These are phyloP conservation scores for Leucoagaricus sp. DNA, from an alignment of 1,284 basidiomycete genomes.

Conservation along the genomic window DNA sequence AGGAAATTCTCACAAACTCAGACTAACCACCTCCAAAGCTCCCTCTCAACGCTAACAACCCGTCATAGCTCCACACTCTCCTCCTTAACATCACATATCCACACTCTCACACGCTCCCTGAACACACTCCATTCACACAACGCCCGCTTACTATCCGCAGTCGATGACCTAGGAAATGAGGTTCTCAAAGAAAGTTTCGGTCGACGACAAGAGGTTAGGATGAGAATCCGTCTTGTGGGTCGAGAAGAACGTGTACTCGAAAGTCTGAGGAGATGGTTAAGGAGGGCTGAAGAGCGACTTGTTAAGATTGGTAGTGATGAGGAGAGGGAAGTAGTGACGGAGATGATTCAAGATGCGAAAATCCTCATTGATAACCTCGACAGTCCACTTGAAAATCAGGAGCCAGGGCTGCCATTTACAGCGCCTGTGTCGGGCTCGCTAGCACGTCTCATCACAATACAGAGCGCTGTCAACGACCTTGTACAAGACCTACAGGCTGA, in stretches of 20 bases:
- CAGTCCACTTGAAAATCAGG: constrained; percentile 22
- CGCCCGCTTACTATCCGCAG: constrained; percentile 54
- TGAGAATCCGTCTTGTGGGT: constrained; percentile 67
- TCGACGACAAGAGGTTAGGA: constrained; percentile 69
- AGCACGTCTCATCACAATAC: constrained; percentile 60
- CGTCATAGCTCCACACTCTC: constrained; percentile 66
- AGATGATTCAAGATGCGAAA: constrained; percentile 50
- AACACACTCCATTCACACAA: constrained; percentile 36
- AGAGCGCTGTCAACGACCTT: constrained; percentile 60
- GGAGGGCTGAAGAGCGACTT: constrained; percentile 18
- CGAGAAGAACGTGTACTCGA: constrained; percentile 68
- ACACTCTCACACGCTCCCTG: constrained; percentile 43
- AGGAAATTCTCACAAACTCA: constrained; percentile 88
- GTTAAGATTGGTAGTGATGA: not conserved
- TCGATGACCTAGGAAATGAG: constrained; percentile 77
- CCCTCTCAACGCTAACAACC: constrained; percentile 59
- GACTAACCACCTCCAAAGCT: constrained; percentile 67
- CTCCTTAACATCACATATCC: constrained; percentile 54
- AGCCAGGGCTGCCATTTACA: no score
- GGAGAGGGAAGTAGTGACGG: constrained; percentile 30
- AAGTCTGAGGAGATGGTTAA: constrained; percentile 55
- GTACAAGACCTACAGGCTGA: constrained; percentile 68
- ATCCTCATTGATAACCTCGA: constrained; percentile 49
- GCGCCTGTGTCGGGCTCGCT: constrained; percentile 35
- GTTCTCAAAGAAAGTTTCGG: constrained; percentile 76